Conservation (phyloP, 805 yeast species). For the Metschnikowia dekortorum region DNA sequence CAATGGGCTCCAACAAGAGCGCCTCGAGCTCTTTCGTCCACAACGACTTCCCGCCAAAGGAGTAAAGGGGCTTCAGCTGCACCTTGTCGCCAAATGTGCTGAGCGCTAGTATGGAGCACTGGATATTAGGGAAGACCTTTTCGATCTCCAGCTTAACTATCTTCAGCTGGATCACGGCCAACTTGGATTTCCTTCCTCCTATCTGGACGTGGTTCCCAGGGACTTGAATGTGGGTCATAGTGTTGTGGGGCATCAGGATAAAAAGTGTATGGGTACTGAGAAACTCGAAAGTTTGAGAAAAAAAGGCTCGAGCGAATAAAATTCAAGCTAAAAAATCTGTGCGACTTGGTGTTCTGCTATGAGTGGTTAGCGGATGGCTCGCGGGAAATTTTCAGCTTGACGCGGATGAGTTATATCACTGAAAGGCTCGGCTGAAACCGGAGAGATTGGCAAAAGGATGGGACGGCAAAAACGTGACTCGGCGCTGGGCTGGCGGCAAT, state of each 20-base stretch:
- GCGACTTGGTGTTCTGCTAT: not conserved
- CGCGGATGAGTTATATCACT: not conserved
- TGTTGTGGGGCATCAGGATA: conserved; percentile 17
- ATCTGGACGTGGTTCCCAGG: conserved; percentile 42
- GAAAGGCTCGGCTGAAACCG: not conserved
- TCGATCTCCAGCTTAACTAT: conserved; percentile 61
- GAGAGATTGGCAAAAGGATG: not conserved
- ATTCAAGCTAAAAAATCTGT: conserved; percentile 1
- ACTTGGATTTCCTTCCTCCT: conserved; percentile 84
- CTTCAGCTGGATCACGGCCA: conserved; percentile 86
- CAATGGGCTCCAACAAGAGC: conserved; percentile 58
- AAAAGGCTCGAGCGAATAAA: conserved; percentile 3
- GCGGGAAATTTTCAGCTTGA: conserved; percentile 1
- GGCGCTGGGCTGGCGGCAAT: not conserved
- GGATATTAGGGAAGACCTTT: conserved; percentile 54
- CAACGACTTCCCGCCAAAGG: conserved; percentile 92
- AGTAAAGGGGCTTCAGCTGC: conserved; percentile 77
- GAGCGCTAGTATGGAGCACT: conserved; percentile 74
- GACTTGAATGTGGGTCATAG: conserved; percentile 20
- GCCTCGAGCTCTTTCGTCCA: conserved; percentile 97
- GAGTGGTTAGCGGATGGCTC: not conserved
- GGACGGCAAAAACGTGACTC: not conserved
- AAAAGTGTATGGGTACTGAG: conserved; percentile 1
- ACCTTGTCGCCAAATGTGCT: conserved; percentile 89
- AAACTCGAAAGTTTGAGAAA: conserved; percentile 5